Conservation (phyloP, 169 alveolate species). For the Pseudocohnilembus persalinus region DNA sequence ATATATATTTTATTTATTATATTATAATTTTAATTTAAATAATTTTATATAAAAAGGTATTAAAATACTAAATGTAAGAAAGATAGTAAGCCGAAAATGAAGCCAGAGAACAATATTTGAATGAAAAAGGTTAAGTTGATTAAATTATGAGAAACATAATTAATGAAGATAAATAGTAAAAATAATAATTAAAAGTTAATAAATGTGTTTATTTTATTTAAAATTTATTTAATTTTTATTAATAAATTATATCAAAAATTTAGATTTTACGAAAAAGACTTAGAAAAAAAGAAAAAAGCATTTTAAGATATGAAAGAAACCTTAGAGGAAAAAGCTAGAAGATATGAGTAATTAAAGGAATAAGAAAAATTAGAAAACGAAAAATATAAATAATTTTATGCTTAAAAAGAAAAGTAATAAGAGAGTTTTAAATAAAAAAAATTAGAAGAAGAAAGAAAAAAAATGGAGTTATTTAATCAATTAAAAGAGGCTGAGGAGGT, state of each 20-base stretch:
- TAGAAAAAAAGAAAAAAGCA: constrained; percentile 48
- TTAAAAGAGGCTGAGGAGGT: constrained; percentile 68
- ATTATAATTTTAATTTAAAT: not conserved
- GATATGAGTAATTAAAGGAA: constrained; percentile 44
- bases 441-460: constrained; percentile 64
- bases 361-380: constrained; percentile 57
- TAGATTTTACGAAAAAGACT: constrained; percentile 17
- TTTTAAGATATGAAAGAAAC: constrained; percentile 60
- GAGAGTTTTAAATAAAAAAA: constrained; percentile 55
- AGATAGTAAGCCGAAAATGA: constrained; percentile 54
- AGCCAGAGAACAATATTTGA: constrained; percentile 59
- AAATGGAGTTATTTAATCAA: constrained; percentile 58
- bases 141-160: constrained; percentile 52
- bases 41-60: no score
- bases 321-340: constrained; percentile 40
- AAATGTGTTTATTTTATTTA: not conserved
- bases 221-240: not conserved
- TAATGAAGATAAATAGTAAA: constrained; percentile 55
- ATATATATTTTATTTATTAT: not conserved
- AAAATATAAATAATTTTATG: constrained; percentile 41
- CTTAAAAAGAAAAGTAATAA: constrained; percentile 56
- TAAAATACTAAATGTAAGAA: constrained; percentile 61
- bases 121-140: constrained; percentile 70
- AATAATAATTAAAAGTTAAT: not conserved
- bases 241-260: no score